These are phyloP conservation scores for Isabelozyma pseudorhagii DNA, from an alignment of 805 yeast species.

Conservation along the genomic window DNA sequence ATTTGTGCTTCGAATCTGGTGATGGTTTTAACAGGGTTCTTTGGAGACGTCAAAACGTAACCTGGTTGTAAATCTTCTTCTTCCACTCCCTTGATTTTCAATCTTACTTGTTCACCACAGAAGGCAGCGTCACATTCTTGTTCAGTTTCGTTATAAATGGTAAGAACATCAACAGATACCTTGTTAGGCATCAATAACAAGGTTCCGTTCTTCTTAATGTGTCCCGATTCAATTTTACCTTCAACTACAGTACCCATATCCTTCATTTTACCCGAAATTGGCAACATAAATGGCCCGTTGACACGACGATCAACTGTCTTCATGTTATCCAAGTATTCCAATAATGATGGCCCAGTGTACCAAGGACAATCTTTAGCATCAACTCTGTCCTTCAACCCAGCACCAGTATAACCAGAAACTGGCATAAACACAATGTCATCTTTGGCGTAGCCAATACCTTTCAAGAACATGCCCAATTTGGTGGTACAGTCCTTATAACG, in stretches of 20 bases:
- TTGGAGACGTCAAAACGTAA: slow-evolving; percentile 81
- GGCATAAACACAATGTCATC: slow-evolving; percentile 93
- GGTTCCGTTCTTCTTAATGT: slow-evolving; percentile 71
- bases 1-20: slow-evolving; percentile 92
- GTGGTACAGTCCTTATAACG: slow-evolving; percentile 93
- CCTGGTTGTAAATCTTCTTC: slow-evolving; percentile 95
- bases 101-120: slow-evolving; percentile 96
- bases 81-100: slow-evolving; percentile 91
- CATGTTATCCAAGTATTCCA: slow-evolving; percentile 86
- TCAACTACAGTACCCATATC: slow-evolving; percentile 97
- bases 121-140: slow-evolving; percentile 84
- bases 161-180: slow-evolving; percentile 74
- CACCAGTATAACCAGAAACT: slow-evolving; percentile 96
- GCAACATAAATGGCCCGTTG: slow-evolving; percentile 96
- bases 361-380: slow-evolving; percentile 74
- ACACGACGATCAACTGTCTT: slow-evolving; percentile 79
- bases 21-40: slow-evolving; percentile 87
- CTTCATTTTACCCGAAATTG: slow-evolving; percentile 90
- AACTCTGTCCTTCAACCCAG: slow-evolving; percentile 88
- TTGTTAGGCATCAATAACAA: slow-evolving; percentile 93
- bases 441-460: slow-evolving; percentile 85
- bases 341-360: slow-evolving; percentile 89
- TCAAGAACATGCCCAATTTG: slow-evolving; percentile 74
- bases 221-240: slow-evolving; percentile 97
- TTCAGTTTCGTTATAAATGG: slow-evolving; percentile 93